These are phyloP conservation scores for Trichoderma parareesei DNA, from an alignment of 495 filamentous ascomycete genomes.

Conservation along the genomic window DNA sequence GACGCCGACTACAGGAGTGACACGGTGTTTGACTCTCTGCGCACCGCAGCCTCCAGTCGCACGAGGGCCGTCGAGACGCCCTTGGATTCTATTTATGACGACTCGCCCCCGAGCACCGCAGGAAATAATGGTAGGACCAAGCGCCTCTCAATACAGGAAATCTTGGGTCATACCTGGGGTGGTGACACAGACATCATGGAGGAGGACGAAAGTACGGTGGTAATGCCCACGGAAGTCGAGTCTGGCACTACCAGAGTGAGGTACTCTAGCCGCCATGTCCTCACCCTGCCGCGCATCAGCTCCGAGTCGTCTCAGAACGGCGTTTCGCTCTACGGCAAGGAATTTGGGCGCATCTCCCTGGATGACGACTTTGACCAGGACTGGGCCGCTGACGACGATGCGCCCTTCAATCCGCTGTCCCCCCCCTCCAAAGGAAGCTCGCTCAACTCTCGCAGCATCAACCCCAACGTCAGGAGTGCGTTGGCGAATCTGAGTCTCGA, in stretches of 20 bases:
- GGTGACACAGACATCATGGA: conserved; percentile 52
- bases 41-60: conserved; percentile 65
- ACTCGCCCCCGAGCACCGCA: conserved; percentile 49
- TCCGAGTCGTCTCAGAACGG: conserved; percentile 15
- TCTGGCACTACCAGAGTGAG: background rate
- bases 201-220: conserved; percentile 52
- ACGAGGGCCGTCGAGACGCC: conserved; percentile 46
- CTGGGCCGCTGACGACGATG: conserved; percentile 47
- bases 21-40: conserved; percentile 83
- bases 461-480: conserved; percentile 35
- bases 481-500: conserved; percentile 36
- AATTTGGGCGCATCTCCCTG: conserved; percentile 41
- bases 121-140: conserved; percentile 45
- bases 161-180: conserved; percentile 39
- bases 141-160: conserved; percentile 49
- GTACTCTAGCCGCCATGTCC: conserved; percentile 17
- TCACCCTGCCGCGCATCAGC: conserved; percentile 11
- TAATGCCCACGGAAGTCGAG: conserved; percentile 44
- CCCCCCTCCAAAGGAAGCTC: conserved; percentile 39
- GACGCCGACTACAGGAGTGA: conserved; percentile 83
- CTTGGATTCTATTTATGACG: conserved; percentile 83
- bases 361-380: conserved; percentile 59
- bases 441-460: conserved; percentile 37
- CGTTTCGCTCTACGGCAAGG: conserved; percentile 14
- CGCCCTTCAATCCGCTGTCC: conserved; percentile 43